These are phyloP conservation scores for Letharia lupina DNA, from an alignment of 495 filamentous ascomycete species.

Conservation along the genomic window DNA sequence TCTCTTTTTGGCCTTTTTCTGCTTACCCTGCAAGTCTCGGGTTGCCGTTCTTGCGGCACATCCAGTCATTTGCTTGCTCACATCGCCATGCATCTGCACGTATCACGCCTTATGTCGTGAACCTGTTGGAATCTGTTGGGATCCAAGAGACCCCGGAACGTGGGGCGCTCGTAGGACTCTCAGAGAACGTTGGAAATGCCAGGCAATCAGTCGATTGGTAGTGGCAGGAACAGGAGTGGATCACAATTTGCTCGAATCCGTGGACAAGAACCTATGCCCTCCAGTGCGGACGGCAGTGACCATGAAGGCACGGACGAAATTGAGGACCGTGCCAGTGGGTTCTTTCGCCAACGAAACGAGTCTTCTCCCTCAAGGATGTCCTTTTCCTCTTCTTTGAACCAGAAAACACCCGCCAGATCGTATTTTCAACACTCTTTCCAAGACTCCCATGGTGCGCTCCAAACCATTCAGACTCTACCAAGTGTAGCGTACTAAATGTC, in stretches of 20 bases:
- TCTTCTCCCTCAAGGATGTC: conserved; percentile 23
- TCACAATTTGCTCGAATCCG: conserved; percentile 20
- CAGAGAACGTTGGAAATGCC: conserved; percentile 3
- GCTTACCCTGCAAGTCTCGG: not conserved
- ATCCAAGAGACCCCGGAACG: not conserved
- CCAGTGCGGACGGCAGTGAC: conserved; percentile 11
- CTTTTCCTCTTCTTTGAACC: conserved; percentile 30
- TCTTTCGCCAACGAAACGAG: conserved; percentile 12
- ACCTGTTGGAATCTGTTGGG: not conserved
- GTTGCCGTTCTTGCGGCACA: not conserved
- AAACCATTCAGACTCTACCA: not conserved
- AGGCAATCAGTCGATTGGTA: not conserved
- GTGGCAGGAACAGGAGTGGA: conserved; percentile 16
- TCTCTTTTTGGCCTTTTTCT: not conserved
- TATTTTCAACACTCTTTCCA: conserved; percentile 70
- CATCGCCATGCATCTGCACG: conserved; percentile 1
- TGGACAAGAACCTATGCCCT: conserved; percentile 4
- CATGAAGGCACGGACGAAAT: conserved; percentile 2
- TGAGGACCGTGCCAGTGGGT: conserved; percentile 10
- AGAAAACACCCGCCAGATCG: conserved; percentile 65
- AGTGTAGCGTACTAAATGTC: conserved; percentile 27
- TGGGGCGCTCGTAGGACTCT: not conserved
- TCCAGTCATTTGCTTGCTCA: not conserved
- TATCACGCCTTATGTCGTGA: conserved; percentile 1
- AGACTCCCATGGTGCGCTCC: conserved; percentile 42